Percentiles rank a stretch among this genome's conserved stretches.
These are phyloP conservation scores for Cryphonectria parasitica DNA, from an alignment of 2,329 filamentous ascomycete genomes.

Conservation along the genomic window DNA sequence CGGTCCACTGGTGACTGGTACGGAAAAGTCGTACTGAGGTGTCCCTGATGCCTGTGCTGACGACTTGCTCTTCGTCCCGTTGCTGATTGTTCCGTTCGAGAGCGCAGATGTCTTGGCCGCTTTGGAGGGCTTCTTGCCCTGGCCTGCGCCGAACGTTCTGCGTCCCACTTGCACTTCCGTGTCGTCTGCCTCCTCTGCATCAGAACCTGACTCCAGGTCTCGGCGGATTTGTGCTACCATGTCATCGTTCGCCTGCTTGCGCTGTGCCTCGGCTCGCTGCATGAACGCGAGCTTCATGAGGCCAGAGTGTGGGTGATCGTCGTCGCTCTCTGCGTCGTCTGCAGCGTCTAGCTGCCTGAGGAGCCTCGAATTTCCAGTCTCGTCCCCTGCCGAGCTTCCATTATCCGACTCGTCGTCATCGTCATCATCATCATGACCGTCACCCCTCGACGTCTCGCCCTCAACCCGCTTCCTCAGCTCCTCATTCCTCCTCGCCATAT, in stretches of 20 bases:
- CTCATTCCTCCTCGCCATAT: conserved; percentile 82
- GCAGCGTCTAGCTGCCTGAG: conserved; percentile 52
- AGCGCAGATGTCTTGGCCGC: conserved; percentile 34
- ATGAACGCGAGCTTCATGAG: conserved; percentile 92
- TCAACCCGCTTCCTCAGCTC: conserved; percentile 80
- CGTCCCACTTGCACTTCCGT: conserved; percentile 69
- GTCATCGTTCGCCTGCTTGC: conserved; percentile 80
- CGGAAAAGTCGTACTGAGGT: not conserved
- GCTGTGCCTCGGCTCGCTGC: conserved; percentile 81
- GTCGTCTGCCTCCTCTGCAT: conserved; percentile 51
- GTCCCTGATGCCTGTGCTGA: conserved; percentile 1
- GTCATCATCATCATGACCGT: conserved; percentile 35
- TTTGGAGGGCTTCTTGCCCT: conserved; percentile 36
- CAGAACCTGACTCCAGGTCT: conserved; percentile 69
- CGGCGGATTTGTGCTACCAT: conserved; percentile 70
- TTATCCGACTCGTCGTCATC: conserved; percentile 51
- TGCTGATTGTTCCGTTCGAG: conserved; percentile 22
- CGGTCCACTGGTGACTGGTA: conserved; percentile 13
- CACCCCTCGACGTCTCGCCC: conserved; percentile 55
- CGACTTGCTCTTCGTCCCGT: conserved; percentile 18
- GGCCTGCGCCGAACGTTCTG: conserved; percentile 64
- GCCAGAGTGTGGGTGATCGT: conserved; percentile 64
- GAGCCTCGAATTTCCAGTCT: conserved; percentile 53
- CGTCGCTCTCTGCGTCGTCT: conserved; percentile 46
- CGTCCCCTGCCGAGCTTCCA: conserved; percentile 62